A percentile compares a stretch with the other conserved stretches of the same genome.
Evolutionary conservation across 805 yeast species (phyloP).

Genomic region (Teunomyces cretensis): DNA sequence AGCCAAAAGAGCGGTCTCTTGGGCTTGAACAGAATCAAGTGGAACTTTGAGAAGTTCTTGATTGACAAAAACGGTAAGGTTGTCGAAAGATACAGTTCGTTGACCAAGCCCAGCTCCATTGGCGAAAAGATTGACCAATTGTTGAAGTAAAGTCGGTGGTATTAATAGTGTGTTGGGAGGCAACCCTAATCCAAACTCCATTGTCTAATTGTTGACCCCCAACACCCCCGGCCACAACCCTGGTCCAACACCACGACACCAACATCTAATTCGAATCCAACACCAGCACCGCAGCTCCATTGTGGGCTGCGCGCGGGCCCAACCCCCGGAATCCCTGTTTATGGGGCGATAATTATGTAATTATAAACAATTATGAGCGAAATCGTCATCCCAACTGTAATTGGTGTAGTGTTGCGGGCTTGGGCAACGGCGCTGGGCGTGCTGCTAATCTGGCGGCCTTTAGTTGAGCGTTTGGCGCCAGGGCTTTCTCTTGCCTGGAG

Average conservation of each 20-base stretch:
- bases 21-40: constrained; percentile 42
- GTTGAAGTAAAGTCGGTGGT: constrained; percentile 29
- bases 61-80: constrained; percentile 42
- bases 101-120: constrained; percentile 42
- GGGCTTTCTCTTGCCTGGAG: too few species aligned
- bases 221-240: neutral
- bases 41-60: constrained; percentile 48
- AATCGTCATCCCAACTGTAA: too few species aligned
- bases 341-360: too few species aligned
- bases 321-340: too few species aligned
- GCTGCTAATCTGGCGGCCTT: too few species aligned
- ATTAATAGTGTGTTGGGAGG: neutral
- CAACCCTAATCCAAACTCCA: too few species aligned
- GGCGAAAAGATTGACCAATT: constrained; percentile 53
- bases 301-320: neutral
- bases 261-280: neutral
- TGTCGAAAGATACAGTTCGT: constrained; percentile 61
- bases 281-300: neutral
- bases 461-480: too few species aligned
- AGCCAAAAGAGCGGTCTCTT: constrained; percentile 48
- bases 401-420: too few species aligned
- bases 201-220: neutral
- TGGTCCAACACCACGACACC: neutral
- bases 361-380: too few species aligned
- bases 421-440: too few species aligned